Conservation (phyloP, 1,284 basidiomycete species). For the Leccinum pachyderme region DNA sequence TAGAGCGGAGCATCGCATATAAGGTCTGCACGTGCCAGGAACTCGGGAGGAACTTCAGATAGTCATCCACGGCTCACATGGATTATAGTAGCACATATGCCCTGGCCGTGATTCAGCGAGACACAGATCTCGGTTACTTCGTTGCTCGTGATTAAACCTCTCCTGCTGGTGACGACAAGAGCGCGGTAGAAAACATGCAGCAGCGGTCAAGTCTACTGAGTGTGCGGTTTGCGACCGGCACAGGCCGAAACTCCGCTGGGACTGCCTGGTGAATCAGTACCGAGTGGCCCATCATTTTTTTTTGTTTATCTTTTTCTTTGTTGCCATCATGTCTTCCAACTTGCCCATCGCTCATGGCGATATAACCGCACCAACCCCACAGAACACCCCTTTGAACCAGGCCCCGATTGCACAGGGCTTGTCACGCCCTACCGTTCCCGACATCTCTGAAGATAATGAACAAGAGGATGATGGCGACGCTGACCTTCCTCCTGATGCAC, state of each 20-base stretch:
- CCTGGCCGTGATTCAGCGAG: neutral
- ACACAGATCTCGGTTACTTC: neutral
- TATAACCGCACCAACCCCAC: slow-evolving; percentile 72
- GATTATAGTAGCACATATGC: neutral
- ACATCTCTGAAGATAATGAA: slow-evolving; percentile 67
- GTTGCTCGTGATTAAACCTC: neutral
- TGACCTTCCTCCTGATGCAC: slow-evolving; percentile 30
- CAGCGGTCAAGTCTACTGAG: neutral
- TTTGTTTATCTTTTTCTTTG: slow-evolving; percentile 22
- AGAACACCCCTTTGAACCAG: slow-evolving; percentile 76
- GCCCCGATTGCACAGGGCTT: slow-evolving; percentile 66
- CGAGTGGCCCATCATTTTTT: slow-evolving; percentile 17
- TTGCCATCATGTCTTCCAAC: slow-evolving; percentile 47
- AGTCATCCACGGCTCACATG: neutral
- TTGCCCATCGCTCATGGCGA: slow-evolving; percentile 46
- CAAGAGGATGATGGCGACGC: slow-evolving; percentile 49
- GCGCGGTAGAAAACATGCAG: neutral
- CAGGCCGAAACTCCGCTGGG: slow-evolving; percentile 35
- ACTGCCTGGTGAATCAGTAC: slow-evolving; percentile 16
- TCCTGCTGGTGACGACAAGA: neutral
- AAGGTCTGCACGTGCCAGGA: neutral
- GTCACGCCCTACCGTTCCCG: slow-evolving; percentile 66
- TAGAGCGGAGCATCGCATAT: slow-evolving; percentile 2
- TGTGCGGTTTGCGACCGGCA: slow-evolving; percentile 18
- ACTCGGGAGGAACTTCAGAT: neutral